Base-by-base conservation (phyloP, 768 basidiomycete species). In the Strobilomyces dryophilus region DNA sequence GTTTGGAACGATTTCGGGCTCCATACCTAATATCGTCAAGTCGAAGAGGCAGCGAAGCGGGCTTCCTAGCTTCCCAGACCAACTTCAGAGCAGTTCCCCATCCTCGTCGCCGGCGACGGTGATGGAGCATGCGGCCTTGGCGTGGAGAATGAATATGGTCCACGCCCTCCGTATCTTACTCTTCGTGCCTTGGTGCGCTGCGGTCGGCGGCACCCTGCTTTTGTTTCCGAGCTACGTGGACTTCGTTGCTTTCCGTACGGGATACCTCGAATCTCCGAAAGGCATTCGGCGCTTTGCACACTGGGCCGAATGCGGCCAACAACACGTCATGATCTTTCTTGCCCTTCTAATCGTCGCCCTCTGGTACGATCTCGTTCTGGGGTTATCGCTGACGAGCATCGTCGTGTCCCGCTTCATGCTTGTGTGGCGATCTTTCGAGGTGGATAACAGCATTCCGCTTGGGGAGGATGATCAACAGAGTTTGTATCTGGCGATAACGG, bases 231-330 rank as follows among this genome's bases (percentile, higher is more conserved):
- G 29, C 17, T 53, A 62, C 29, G 57, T 66, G 21, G 68, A 66
- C 26, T 36, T 40, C 39, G 57, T 72, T 54, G 51, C 67, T 11
- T 73, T 73, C 50, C 43, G 47, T 18, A 14, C 62, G 1, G 70
- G 71, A 18, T 73, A 72, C 62, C 43, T 65, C 12, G 17, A 58
- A 2, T 61, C 67, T 32, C 59, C 57, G 1, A 62, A 47, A 41
- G 72, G 72, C n/a, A 47, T 68, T n/a, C 66, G 65, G n/a, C 72
- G 73, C 27, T 71, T 72, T 36, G 66, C 68, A 20, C 62, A 74
- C 45, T 74, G 73, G 73, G 70, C 65, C 3, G 65, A 71, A 12
- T 72, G 63, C 47, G 72, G 65, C 2, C 51, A 58, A 42, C 66
- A 68, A n/a, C 69, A 73, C 45, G 62, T 68, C 54, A 52, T 63